Base-by-base conservation (phyloP, 805 yeast species). In the Wickerhamiella spandovensis region DNA sequence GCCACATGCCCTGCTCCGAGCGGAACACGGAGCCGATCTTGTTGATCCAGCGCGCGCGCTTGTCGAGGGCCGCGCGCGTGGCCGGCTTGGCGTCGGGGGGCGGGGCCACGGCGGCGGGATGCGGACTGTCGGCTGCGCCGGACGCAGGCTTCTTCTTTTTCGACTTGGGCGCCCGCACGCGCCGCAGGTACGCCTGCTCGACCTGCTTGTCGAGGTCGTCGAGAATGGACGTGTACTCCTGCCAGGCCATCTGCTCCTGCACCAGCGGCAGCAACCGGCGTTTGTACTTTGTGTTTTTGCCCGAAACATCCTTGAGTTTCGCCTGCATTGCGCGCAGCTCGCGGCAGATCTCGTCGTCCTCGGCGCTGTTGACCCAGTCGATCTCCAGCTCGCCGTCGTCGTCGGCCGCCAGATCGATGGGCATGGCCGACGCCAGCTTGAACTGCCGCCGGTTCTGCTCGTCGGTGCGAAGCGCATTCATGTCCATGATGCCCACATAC, bases 161-260 rank as follows among this genome's bases (percentile, higher is more conserved):
- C 62, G 77, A 78, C 60, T 75, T 83, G 51, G 87, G 81, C 7
- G 80, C 86, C 58, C 88, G 79, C 50, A 84, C 75, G 53, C 97
- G 72, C 64, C 88, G 84, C 55, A 84, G 69, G 63, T 89, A 92
- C 20, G 95, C 89, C 64, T 86, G 97, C 63, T 92, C 98, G 37
- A 92, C 89, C 67, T 92, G 99, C 64, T 90, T 92, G 64, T 92
- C 97, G 57, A 92, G 72, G 62, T 92, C 97, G 51, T 92, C 97
- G 52, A 88, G 67, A 48, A 92, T 89, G 12, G 90, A 83, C 52
- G 81, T 72, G 64, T 86, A 92, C 64, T 92, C 98, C 64, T 90
- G 96, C 79, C 89, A 92, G 24, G 97, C 95, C 59, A 92, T 72
- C 58, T 85, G 95, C 56, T 84, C 92, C 57, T 88, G 90, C 15